phyloP scores from a whole-genome alignment of 768 basidiomycete genomes.

The Lactarius hengduanensis region DNA sequence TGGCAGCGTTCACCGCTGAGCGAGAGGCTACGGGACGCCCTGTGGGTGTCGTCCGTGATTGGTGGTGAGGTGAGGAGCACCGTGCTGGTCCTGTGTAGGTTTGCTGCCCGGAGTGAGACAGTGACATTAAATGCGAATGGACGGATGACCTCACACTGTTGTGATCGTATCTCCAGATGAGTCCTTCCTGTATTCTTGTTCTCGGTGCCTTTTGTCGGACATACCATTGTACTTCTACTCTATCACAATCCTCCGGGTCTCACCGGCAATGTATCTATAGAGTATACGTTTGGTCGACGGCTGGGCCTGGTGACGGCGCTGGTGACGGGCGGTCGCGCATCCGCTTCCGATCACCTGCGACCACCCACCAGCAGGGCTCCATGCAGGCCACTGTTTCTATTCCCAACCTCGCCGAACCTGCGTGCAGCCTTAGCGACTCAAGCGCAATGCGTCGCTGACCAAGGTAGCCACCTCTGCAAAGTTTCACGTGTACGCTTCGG shows the following conservation, averaged over 20 bases:
- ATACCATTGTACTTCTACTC: not conserved
- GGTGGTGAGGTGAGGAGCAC: not conserved
- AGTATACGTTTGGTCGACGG: too few species aligned
- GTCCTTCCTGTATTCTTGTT: not conserved
- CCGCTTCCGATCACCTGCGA: too few species aligned
- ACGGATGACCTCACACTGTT: not conserved
- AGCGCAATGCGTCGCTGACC: too few species aligned
- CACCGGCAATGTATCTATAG: not conserved
- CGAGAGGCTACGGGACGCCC: not conserved
- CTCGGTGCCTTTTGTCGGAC: not conserved
- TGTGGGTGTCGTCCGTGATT: constrained; percentile 1
- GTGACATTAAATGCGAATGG: not conserved
- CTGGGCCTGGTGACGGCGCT: too few species aligned
- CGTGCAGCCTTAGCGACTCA: too few species aligned
- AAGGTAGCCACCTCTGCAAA: too few species aligned
- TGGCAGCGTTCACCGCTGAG: not conserved
- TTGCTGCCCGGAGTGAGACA: too few species aligned
- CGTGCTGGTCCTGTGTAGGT: not conserved
- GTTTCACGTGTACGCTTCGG: too few species aligned
- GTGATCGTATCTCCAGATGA: not conserved
- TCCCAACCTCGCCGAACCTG: too few species aligned
- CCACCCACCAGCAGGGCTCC: too few species aligned
- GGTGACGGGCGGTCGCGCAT: too few species aligned
- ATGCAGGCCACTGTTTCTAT: too few species aligned
- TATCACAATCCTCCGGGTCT: not conserved